Evolutionary conservation across 2,329 filamentous ascomycete species (phyloP), one percentile per base, ranked within the genome.

Genomic region (Cyphellophora attinorum): DNA sequence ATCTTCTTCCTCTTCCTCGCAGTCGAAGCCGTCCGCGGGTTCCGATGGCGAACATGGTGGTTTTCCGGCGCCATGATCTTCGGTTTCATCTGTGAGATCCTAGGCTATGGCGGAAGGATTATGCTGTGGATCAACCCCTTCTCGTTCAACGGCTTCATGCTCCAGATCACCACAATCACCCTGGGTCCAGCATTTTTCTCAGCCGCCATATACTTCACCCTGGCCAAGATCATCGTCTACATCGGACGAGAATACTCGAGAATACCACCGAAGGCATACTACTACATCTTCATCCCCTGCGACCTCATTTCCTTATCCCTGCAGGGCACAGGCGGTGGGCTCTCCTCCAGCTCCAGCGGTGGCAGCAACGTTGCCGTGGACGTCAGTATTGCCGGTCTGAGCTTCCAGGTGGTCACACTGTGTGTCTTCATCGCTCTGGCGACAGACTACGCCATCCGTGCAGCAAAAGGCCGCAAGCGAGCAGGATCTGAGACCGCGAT

Each of bases 71-170:
- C n/a, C n/a, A n/a, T n/a, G n/a, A n/a, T n/a, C n/a, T n/a, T n/a
- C n/a, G n/a, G n/a, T n/a, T n/a, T n/a, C n/a, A n/a, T 29, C 27
- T 14, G n/a, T 29, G 27, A 12, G 5, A 62, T 78, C 8, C 49
- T 79, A 18, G 78, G 78, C 14, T 82, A 82, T 43, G 53, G 58
- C 2, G 78, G 74, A 4, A 65, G 78, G 10, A 58, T 79, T 29
- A 52, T 74, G 47, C 58, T 78, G 41, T 64, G 68, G 42, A 40
- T 64, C 25, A 70, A 80, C 46, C 72, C 74, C 0, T 81, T 76
- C 48, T 60, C 51, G 35, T 71, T 77, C 51, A 51, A 51, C 10
- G 72, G 65, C 5, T 82, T 81, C 51, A 65, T 80, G 51, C 64
- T 79, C 10, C 74, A 81, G 50, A 78, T 79, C 41, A 60, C 68